Base-by-base conservation (phyloP, 768 basidiomycete species). In the Chalciporus pseudorubinellus region DNA sequence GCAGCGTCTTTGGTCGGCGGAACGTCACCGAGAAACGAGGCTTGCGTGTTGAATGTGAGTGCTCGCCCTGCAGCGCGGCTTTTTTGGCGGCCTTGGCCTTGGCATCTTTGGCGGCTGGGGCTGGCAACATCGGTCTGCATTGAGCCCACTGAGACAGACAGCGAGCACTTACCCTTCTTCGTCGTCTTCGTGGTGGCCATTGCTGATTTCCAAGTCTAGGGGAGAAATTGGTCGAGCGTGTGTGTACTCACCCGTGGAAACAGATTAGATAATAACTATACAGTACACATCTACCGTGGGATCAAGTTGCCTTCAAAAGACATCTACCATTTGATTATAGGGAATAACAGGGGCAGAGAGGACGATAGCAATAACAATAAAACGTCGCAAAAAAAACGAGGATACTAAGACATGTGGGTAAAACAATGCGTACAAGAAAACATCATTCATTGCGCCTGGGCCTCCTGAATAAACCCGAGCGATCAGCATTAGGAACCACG, bases 41-140 rank as follows among this genome's bases (percentile, higher is more conserved):
- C 77, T 95, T 97, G 73, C 92, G 87, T 60, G 81, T 68, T 16
- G 81, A 75, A 67, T 87, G 85, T 29, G 83, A 81, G 69, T 88
- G 79, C 39, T 82, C 84, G 55, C 94, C 95, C 70, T 92, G 91
- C 48, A 98, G 81, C 50, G 87, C 95, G 11, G 95, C 94, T 79
- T 98, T 98, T 79, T 95, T 97, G 39, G 97, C 94, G 39, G 87
- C 77, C 77, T 93, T 92, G 65, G 94, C 94, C 76, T 95, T 95
- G 59, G 77, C 64, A 31, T 72, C 74, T 53, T 75, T 74, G 0
- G 64, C 49, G 24, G 68, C 52, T 54, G 72, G 72, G 64, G 57
- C 56, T 14, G 56, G 51, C 11, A 52, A 51, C 47, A 48, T 43
- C 1, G 4, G 14, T 20, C 31, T 1, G 24, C n/a, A 11, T 16